A percentile compares a stretch with the other conserved stretches of the same genome.
Conservation (phyloP, 306 rosid species). For the Purshia tridentata region DNA sequence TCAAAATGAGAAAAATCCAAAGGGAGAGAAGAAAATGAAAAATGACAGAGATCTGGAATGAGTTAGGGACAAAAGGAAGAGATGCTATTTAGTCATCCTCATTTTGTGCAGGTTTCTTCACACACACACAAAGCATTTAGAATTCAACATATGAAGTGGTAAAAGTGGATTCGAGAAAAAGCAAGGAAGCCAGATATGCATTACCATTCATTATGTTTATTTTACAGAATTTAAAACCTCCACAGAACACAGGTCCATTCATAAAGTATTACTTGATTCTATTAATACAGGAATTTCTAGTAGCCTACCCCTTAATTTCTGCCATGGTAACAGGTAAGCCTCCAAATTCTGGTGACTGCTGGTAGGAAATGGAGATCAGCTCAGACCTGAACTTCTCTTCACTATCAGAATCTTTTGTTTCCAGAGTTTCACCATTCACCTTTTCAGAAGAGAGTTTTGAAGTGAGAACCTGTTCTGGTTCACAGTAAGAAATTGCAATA, state of each 20-base stretch:
- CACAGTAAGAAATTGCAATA: conserved; percentile 43
- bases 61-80: too few relatives aligned
- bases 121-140: not conserved
- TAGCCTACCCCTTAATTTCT: conserved; percentile 24
- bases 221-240: conserved; percentile 4
- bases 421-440: conserved; percentile 28
- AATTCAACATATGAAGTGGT: not conserved
- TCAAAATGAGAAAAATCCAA: too few relatives aligned
- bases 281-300: conserved; percentile 1
- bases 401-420: conserved; percentile 23
- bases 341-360: conserved; percentile 39
- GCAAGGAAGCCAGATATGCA: not conserved
- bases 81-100: too few relatives aligned
- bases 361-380: conserved; percentile 50
- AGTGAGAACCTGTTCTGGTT: conserved; percentile 39
- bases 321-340: conserved; percentile 27
- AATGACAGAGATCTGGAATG: too few relatives aligned
- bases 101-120: too few relatives aligned
- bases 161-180: not conserved
- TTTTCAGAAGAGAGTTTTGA: conserved; percentile 30
- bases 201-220: conserved; percentile 11
- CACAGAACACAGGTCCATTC: conserved; percentile 9
- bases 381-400: conserved; percentile 50
- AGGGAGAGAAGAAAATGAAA: too few relatives aligned
- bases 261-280: conserved; percentile 2